Conservation (phyloP, 768 basidiomycete genomes). For the Rhodotorula taiwanensis region DNA sequence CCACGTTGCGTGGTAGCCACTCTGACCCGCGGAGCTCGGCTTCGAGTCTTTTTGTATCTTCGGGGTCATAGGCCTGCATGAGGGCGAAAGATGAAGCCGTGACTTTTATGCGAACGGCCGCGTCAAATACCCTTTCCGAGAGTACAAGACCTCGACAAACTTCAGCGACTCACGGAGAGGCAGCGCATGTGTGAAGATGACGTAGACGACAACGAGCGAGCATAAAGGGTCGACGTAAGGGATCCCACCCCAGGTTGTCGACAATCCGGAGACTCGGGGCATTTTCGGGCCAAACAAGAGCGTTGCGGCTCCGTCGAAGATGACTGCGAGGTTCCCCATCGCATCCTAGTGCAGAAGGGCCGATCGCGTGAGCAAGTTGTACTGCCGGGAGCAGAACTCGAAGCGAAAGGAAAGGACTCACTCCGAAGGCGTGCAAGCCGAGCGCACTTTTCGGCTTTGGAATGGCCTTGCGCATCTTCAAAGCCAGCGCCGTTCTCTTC, state of each 20-base stretch:
- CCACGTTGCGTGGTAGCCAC: not conserved
- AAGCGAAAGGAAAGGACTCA: not conserved
- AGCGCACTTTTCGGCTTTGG: not conserved
- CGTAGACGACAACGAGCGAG: slow-evolving; percentile 13
- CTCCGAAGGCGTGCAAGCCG: slow-evolving; percentile 8
- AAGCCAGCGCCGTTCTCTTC: not conserved
- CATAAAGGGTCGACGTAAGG: slow-evolving; percentile 18
- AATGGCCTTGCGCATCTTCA: no score
- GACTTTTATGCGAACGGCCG: no score
- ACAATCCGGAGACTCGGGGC: not conserved
- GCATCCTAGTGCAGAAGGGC: no score
- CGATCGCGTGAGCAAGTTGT: no score
- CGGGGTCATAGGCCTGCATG: slow-evolving; percentile 28
- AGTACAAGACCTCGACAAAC: not conserved
- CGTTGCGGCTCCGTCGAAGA: slow-evolving; percentile 7
- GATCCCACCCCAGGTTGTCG: slow-evolving; percentile 4
- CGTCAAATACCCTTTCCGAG: not conserved
- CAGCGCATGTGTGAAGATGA: slow-evolving; percentile 15
- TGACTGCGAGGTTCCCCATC: slow-evolving; percentile 9
- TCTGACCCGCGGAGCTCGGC: not conserved
- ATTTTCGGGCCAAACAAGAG: slow-evolving; percentile 6
- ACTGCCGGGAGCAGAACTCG: not conserved
- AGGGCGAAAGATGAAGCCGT: slow-evolving; percentile 11
- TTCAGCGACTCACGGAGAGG: slow-evolving; percentile 9
- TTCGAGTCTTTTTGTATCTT: not conserved